Conservation (phyloP, 2,329 filamentous ascomycete genomes). For the Diplodia corticola region DNA sequence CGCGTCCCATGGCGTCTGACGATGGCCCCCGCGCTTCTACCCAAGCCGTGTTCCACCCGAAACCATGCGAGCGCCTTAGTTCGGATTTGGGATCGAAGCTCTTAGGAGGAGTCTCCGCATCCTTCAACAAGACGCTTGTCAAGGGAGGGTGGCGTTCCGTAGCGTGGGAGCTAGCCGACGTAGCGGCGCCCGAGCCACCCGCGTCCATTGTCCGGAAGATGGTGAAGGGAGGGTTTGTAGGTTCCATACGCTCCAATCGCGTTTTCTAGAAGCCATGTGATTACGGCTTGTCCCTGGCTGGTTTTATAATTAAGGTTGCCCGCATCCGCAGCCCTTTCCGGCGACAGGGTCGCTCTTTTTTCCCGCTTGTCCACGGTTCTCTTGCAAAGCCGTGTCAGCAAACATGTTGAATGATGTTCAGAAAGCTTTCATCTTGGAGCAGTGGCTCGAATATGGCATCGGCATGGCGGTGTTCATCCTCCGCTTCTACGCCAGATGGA, state of each 20-base stretch:
- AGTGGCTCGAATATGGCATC: conserved; percentile 47
- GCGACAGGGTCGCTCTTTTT: neutral
- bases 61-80: neutral
- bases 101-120: neutral
- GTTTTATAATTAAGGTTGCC: neutral
- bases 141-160: neutral
- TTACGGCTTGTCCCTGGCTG: neutral
- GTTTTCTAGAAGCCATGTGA: neutral
- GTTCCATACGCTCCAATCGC: neutral
- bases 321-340: neutral
- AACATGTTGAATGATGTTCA: neutral
- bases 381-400: neutral
- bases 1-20: neutral
- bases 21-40: neutral
- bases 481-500: conserved; percentile 44
- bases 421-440: neutral
- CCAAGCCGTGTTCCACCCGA: conserved; percentile 7
- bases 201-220: neutral
- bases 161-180: neutral
- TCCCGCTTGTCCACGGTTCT: neutral
- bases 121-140: neutral
- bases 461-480: conserved; percentile 42
- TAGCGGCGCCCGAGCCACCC: conserved; percentile 5
- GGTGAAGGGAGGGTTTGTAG: neutral
- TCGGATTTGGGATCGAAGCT: neutral